phyloP scores from a whole-genome alignment of 208 protist species.

The Tetramitus jugosus region DNA sequence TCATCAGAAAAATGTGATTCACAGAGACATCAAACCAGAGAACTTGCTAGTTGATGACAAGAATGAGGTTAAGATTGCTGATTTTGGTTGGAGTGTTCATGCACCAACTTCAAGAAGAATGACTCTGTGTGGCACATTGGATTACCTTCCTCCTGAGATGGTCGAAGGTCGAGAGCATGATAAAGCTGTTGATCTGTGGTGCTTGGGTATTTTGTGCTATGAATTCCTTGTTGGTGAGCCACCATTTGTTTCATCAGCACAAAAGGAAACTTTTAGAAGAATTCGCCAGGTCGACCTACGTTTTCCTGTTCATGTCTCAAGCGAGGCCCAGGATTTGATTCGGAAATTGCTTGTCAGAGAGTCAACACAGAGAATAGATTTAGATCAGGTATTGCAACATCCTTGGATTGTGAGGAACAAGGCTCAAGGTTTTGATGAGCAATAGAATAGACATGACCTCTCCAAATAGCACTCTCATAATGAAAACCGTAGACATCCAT shows the following conservation, averaged over 20 bases:
- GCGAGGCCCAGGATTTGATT: slow-evolving; percentile 48
- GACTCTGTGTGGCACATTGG: slow-evolving; percentile 93
- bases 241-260: slow-evolving; percentile 75
- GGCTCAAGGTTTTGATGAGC: no score
- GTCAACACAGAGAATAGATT: not conserved
- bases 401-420: no score
- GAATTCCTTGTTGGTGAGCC: slow-evolving; percentile 88
- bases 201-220: slow-evolving; percentile 91
- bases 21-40: slow-evolving; percentile 89
- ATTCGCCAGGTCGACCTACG: slow-evolving; percentile 74
- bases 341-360: not conserved
- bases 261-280: slow-evolving; percentile 74
- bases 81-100: slow-evolving; percentile 98
- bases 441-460: no score
- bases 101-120: slow-evolving; percentile 75
- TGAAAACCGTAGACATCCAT: no score
- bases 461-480: no score
- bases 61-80: slow-evolving; percentile 94
- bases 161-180: slow-evolving; percentile 77
- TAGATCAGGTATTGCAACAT: not conserved
- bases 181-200: slow-evolving; percentile 84
- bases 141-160: slow-evolving; percentile 99
- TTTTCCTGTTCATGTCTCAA: slow-evolving; percentile 64
- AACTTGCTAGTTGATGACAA: slow-evolving; percentile 72
- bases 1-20: slow-evolving; percentile 91